Percentiles rank a stretch among this genome's conserved stretches.
These are phyloP conservation scores for Neckera pumila DNA, from an alignment of 225 moss, liverwort and hornwort genomes.

Conservation along the genomic window DNA sequence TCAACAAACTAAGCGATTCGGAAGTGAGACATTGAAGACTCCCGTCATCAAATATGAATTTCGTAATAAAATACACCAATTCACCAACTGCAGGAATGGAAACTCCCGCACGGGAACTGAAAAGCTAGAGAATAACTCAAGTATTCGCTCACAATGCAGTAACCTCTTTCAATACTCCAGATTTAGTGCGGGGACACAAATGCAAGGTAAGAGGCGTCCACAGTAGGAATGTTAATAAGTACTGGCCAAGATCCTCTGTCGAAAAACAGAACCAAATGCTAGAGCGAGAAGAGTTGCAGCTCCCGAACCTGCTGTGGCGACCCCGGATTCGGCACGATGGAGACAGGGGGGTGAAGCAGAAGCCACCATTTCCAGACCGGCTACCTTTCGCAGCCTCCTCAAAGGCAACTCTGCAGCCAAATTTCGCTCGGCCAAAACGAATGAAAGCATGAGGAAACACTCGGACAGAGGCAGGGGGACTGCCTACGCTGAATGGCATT, in stretches of 20 bases:
- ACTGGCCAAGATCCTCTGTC: not conserved
- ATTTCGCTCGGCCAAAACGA: slow-evolving; percentile 18
- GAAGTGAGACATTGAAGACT: not conserved
- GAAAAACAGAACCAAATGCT: not conserved
- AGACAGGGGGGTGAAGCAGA: slow-evolving; percentile 33
- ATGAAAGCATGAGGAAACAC: slow-evolving; percentile 27
- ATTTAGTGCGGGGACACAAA: not conserved
- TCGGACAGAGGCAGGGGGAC: slow-evolving; percentile 8
- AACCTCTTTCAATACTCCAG: not conserved
- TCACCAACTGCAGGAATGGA: not conserved
- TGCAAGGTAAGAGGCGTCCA: not conserved
- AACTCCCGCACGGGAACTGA: not conserved
- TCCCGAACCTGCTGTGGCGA: slow-evolving; percentile 45
- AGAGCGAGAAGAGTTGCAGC: not conserved
- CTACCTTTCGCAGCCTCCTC: slow-evolving; percentile 24
- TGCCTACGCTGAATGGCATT: slow-evolving; percentile 18
- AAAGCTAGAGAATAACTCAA: not conserved
- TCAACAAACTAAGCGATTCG: not conserved
- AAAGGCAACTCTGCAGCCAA: slow-evolving; percentile 34
- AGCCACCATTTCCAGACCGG: slow-evolving; percentile 22
- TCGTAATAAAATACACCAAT: not conserved
- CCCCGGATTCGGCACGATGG: slow-evolving; percentile 52
- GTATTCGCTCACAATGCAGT: not conserved
- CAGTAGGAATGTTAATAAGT: not conserved
- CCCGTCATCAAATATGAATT: not conserved